Evolutionary conservation across 495 filamentous ascomycete genomes (phyloP).

Genomic region (Lophiotrema nucula): DNA sequence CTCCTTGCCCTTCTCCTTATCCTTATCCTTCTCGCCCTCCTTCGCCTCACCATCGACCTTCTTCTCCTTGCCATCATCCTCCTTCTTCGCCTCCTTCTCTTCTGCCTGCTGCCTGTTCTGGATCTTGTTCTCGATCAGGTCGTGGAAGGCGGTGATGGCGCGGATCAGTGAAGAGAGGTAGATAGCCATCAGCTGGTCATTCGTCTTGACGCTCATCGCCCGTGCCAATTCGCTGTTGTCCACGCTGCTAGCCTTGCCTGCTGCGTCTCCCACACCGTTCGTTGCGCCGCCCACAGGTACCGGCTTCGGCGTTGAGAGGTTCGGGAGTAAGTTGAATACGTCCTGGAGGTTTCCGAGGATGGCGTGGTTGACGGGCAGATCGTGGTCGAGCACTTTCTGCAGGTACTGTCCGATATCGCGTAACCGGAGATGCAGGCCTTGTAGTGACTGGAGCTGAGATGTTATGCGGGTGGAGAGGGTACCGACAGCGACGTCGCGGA

Average conservation of each 20-base stretch:
- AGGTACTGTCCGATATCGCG: conserved; percentile 95
- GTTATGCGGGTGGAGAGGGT: conserved; percentile 98
- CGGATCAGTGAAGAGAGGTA: conserved; percentile 95
- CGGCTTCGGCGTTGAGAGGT: conserved; percentile 81
- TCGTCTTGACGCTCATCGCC: conserved; percentile 98
- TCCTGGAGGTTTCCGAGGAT: conserved; percentile 97
- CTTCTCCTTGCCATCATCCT: conserved; percentile 64
- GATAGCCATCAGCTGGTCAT: conserved; percentile 97
- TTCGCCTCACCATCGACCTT: conserved; percentile 56
- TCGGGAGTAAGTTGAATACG: conserved; percentile 97
- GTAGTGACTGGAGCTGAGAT: conserved; percentile 93
- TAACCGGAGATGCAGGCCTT: conserved; percentile 91
- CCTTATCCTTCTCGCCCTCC: conserved; percentile 52
- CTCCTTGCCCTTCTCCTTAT: conserved; percentile 64
- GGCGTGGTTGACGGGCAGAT: conserved; percentile 93
- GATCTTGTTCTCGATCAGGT: conserved; percentile 99
- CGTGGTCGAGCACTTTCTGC: conserved; percentile 88
- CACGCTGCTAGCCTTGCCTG: conserved; percentile 49
- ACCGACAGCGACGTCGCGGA: conserved; percentile 95
- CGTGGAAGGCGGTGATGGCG: conserved; percentile 98
- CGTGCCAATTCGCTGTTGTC: conserved; percentile 81
- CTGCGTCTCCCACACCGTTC: conserved; percentile 42
- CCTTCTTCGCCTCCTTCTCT: conserved; percentile 83
- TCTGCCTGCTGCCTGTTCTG: conserved; percentile 97
- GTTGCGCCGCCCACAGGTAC: conserved; percentile 35